Percentiles rank a stretch among this genome's conserved stretches.
These are phyloP conservation scores for Periglandula ipomoeae DNA, from an alignment of 2,329 filamentous ascomycete species.

Conservation along the genomic window DNA sequence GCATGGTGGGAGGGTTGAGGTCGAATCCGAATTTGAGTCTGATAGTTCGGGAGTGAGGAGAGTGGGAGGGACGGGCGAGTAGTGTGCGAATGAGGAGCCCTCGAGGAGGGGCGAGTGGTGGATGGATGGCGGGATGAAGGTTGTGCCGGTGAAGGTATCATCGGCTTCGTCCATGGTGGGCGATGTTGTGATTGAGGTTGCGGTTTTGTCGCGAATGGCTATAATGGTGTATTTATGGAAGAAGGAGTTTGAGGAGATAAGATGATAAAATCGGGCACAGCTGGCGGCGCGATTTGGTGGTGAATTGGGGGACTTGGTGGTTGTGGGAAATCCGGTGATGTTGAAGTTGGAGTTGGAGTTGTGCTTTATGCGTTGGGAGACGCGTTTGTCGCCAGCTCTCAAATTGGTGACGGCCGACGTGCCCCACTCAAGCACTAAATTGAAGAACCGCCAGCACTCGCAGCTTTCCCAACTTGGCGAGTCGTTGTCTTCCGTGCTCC, in stretches of 20 bases:
- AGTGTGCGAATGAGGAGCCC: constrained; percentile 63
- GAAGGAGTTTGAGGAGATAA: no score
- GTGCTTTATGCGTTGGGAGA: constrained; percentile 8
- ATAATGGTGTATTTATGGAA: no score
- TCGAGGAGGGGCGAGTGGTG: constrained; percentile 44
- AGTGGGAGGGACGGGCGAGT: constrained; percentile 56
- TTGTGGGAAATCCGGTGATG: background rate
- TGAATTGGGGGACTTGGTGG: no score
- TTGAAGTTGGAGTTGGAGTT: background rate
- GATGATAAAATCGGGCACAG: no score
- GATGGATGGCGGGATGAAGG: constrained; percentile 63
- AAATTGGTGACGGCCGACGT: no score
- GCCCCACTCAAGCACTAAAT: background rate
- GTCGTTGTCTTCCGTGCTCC: background rate
- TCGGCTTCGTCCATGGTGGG: constrained; percentile 9
- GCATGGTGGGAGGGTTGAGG: constrained; percentile 38
- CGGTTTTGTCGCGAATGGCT: background rate
- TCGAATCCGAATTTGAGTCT: constrained; percentile 7
- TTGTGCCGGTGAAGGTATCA: background rate
- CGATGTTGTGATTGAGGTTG: background rate
- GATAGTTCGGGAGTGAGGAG: constrained; percentile 38
- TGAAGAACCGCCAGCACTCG: background rate
- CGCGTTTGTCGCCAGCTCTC: no score
- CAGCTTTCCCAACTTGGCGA: background rate
- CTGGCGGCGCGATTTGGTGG: no score